Conservation (phyloP, 345 rosid genomes). For the Trapa incisa region DNA sequence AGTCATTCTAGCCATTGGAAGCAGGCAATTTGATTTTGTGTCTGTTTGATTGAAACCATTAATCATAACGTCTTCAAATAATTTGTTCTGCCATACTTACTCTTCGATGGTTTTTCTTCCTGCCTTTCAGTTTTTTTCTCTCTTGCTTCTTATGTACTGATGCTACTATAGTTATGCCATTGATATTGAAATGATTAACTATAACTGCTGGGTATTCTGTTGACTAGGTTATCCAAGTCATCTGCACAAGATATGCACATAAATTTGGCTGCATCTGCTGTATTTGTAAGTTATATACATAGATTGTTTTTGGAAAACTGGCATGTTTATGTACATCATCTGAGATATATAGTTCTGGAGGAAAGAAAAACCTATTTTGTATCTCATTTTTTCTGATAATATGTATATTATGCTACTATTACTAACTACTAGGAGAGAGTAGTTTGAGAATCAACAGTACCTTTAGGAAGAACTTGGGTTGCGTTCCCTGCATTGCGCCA, state of each 20-base stretch:
- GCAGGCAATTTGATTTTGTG: neutral
- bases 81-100: neutral
- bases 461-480: too few relatives aligned
- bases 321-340: neutral
- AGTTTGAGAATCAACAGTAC: neutral
- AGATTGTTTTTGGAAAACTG: neutral
- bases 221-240: constrained; percentile 62
- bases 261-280: constrained; percentile 82
- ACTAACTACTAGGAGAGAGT: neutral
- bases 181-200: neutral
- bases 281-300: constrained; percentile 51
- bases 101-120: neutral
- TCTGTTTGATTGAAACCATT: neutral
- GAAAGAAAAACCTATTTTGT: neutral
- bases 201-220: constrained; percentile 1
- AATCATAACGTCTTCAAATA: neutral
- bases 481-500: too few relatives aligned
- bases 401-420: neutral
- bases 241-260: constrained; percentile 46
- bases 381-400: neutral
- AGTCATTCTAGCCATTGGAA: neutral
- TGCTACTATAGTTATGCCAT: neutral
- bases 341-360: neutral
- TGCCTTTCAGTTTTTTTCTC: neutral
- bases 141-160: neutral